Conservation (phyloP, 192 early-diverging fungal species). For the Chytriomyces sp. region DNA sequence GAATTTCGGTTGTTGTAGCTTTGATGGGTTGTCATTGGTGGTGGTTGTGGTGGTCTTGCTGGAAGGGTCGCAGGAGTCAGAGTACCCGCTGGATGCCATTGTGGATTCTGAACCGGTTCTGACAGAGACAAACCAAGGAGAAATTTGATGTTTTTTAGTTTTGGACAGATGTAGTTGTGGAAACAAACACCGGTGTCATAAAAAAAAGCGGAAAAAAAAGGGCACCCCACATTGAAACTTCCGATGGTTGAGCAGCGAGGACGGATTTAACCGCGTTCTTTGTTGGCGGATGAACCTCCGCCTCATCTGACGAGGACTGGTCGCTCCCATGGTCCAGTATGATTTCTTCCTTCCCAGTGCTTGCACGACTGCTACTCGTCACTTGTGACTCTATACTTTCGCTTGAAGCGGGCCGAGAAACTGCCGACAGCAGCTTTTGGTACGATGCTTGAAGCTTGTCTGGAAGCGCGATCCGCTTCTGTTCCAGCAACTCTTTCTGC, state of each 20-base stretch:
- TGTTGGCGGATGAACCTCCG: neutral
- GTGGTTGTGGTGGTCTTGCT: no score
- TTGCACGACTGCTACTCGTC: neutral
- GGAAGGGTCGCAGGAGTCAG: no score
- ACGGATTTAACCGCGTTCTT: neutral
- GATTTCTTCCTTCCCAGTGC: neutral
- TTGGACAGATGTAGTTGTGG: neutral
- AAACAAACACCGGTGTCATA: neutral
- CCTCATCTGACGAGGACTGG: neutral
- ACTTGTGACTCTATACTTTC: neutral
- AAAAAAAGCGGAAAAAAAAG: neutral
- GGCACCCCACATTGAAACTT: no score
- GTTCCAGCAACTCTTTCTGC: conserved; percentile 33
- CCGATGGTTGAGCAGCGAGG: no score
- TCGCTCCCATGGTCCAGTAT: neutral
- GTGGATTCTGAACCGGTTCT: conserved; percentile 1
- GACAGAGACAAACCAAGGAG: neutral
- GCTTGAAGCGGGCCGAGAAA: neutral
- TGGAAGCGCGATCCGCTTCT: conserved; percentile 13
- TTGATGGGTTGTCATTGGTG: no score
- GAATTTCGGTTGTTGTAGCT: no score
- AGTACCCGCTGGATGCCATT: neutral
- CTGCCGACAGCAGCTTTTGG: neutral
- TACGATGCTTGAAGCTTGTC: conserved; percentile 16
- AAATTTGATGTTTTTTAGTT: neutral